These are phyloP conservation scores for Piper longum DNA, from an alignment of 164 flowering plant species.

Conservation along the genomic window DNA sequence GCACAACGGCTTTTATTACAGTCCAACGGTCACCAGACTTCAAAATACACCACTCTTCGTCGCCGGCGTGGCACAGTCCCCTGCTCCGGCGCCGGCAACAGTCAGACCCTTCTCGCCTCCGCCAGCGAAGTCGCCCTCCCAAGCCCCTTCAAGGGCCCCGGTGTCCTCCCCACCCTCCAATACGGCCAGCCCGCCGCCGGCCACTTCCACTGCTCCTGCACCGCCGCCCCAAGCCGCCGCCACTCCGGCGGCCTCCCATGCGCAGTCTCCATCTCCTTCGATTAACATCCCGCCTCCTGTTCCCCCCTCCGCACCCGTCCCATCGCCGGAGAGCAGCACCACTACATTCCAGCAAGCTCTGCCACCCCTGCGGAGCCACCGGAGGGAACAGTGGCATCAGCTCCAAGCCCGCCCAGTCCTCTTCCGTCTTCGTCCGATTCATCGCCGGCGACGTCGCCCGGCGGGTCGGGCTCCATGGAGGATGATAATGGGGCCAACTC, in stretches of 20 bases:
- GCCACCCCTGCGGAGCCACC: not conserved
- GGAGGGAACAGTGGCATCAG: not conserved
- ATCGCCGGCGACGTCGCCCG: not conserved
- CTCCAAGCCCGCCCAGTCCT: not conserved
- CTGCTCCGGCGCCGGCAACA: not conserved
- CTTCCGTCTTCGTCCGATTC: not conserved
- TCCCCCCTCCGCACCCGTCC: not conserved
- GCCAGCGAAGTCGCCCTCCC: not conserved
- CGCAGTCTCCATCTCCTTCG: not conserved
- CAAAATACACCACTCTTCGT: too few species aligned
- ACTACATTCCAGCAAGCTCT: not conserved
- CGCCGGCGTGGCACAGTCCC: constrained; percentile 17
- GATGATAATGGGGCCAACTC: not conserved
- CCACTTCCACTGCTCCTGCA: too few species aligned
- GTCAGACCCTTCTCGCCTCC: not conserved
- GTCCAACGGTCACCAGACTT: too few species aligned
- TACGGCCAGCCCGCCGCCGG: too few species aligned
- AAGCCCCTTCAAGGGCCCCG: not conserved
- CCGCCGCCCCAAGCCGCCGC: not conserved
- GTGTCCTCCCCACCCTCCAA: not conserved
- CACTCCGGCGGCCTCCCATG: not conserved
- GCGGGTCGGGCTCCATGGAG: not conserved
- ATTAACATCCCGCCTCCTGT: not conserved
- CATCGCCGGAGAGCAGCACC: not conserved
- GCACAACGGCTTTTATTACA: too few species aligned